These are phyloP conservation scores for Fusarium sacchari DNA, from an alignment of 2,329 filamentous ascomycete genomes.

Conservation along the genomic window DNA sequence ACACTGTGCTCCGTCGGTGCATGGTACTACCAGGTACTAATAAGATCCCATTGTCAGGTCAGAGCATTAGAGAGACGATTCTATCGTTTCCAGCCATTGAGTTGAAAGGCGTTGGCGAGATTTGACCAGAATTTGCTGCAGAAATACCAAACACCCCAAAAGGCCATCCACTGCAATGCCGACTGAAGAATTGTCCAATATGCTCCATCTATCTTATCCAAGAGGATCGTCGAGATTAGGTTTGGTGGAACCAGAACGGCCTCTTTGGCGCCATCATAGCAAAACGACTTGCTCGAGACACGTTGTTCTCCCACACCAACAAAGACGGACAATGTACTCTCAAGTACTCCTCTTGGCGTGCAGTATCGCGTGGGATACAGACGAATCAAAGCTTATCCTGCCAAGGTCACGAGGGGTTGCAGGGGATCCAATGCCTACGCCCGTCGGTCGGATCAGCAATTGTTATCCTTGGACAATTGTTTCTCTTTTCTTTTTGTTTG, in stretches of 20 bases:
- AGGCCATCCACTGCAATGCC: neutral
- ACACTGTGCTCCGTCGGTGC: slow-evolving; percentile 17
- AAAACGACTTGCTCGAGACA: slow-evolving; percentile 19
- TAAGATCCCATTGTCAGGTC: neutral
- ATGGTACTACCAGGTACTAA: slow-evolving; percentile 9
- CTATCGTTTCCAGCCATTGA: neutral
- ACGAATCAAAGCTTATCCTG: slow-evolving; percentile 31
- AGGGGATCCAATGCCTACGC: slow-evolving; percentile 15
- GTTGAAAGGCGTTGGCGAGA: rapidly evolving
- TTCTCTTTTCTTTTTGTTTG: neutral
- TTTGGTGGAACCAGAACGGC: slow-evolving; percentile 39
- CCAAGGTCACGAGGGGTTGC: slow-evolving; percentile 30
- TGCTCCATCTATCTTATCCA: slow-evolving; percentile 2
- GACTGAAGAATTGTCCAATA: neutral
- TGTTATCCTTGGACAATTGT: neutral
- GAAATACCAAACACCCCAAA: neutral
- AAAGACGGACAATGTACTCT: slow-evolving; percentile 11
- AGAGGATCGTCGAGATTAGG: slow-evolving; percentile 45
- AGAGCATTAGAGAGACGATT: neutral
- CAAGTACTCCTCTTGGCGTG: slow-evolving; percentile 29
- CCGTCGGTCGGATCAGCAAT: slow-evolving; percentile 31
- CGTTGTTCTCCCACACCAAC: neutral
- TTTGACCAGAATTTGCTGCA: neutral
- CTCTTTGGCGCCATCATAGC: neutral
- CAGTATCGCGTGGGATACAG: slow-evolving; percentile 23